These are phyloP conservation scores for Penicillium steckii DNA, from an alignment of 495 filamentous ascomycete species.

Conservation along the genomic window DNA sequence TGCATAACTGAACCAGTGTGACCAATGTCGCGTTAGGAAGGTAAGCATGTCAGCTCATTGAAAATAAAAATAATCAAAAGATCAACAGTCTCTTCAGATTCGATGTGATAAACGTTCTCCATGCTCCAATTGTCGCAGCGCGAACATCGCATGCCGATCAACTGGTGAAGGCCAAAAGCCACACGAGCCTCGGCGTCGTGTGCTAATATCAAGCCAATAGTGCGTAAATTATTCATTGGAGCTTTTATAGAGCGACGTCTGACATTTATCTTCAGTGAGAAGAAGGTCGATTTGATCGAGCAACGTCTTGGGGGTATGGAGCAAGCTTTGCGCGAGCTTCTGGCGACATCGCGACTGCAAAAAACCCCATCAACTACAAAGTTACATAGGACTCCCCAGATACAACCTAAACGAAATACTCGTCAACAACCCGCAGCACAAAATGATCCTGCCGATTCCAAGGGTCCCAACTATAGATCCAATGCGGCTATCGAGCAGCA, in stretches of 20 bases:
- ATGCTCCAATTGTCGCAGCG: conserved; percentile 48
- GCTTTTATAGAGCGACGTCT: neutral
- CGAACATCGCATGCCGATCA: conserved; percentile 50
- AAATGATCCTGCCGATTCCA: conserved; percentile 16
- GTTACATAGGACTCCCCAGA: conserved; percentile 18
- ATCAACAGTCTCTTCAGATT: conserved; percentile 24
- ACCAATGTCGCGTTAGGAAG: conserved; percentile 52
- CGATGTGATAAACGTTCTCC: conserved; percentile 45
- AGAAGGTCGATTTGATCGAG: conserved; percentile 67
- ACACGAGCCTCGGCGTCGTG: conserved; percentile 57
- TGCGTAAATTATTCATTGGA: conserved; percentile 26
- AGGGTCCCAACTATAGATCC: conserved; percentile 19
- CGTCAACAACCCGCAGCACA: neutral
- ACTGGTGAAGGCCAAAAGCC: conserved; percentile 59
- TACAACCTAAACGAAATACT: conserved; percentile 9
- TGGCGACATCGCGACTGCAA: conserved; percentile 11
- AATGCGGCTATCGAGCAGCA: conserved; percentile 36
- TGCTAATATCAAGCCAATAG: conserved; percentile 71
- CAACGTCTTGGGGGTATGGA: conserved; percentile 60
- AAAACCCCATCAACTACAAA: neutral
- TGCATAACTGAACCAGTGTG: conserved; percentile 36
- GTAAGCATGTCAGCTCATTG: conserved; percentile 21
- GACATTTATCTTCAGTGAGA: conserved; percentile 47
- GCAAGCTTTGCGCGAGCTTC: conserved; percentile 43
- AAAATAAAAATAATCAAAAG: neutral